Evolutionary conservation across 257 asterid species (phyloP), one percentile per base, ranked within the genome.

Genomic region (Marsdenia floribunda): DNA sequence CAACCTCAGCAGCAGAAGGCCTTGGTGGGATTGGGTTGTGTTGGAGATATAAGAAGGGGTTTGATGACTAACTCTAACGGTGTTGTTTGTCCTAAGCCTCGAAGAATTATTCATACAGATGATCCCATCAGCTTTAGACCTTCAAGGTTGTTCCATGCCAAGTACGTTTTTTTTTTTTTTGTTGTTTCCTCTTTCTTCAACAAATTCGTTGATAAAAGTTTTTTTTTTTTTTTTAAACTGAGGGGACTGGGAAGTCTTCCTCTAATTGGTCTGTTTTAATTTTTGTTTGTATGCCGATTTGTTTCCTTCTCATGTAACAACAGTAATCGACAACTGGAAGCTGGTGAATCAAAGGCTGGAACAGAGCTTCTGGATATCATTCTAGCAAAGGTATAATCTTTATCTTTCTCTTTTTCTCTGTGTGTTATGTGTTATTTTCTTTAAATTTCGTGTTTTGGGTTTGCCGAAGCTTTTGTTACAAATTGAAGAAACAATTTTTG

Each of bases 321-420:
- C 50, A 82, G 92, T 29, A 85, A 78, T 82, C 80, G 76, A 26
- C 85, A 76, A 8, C 68, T 80, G 72, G 91, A 86, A 77, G 86
- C 82, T 71, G 71, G 66, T 42, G 90, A 88, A 21, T 78, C 89
- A 44, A 83, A 81, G 76, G 84, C 86, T 2, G 91, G 89, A 60
- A 75, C 73, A 42, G 90, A 86, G 76, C 88, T 88, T 13, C 81
- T 88, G 61, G 96, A 88, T 79, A 79, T 82, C 61, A 85, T 86
- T 75, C 85, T 80, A 35, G 33, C 82, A 14, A 88, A 88, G 96
- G 96, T 90, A 74, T 22, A 60, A 38, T 80, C 0, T 44, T 68
- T 65, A 10, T 46, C 9, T 44, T 63, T 52, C 21, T 69, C 11
- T 63, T 3, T 2, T 14, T 1, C 4, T 65, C n/a, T 49, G 15